Percentiles rank a stretch among this genome's conserved stretches.
Conservation (phyloP, 805 yeast genomes). For the Metschnikowia baotianmanensis region DNA sequence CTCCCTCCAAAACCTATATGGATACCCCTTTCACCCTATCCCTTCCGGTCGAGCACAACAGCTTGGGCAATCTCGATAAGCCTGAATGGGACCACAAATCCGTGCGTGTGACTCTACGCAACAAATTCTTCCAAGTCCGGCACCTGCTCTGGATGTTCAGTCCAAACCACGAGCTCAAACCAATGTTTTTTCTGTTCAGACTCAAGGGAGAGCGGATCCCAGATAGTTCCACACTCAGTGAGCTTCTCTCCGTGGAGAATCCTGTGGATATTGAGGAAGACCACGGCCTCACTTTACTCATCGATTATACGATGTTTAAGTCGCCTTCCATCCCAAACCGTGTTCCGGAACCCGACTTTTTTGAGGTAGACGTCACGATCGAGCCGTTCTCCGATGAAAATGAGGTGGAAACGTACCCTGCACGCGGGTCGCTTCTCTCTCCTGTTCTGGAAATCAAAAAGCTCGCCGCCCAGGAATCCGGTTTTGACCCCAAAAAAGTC, state of each 20-base stretch:
- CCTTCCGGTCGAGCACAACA: conserved; percentile 8
- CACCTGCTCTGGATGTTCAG: conserved; percentile 32
- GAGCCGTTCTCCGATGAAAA: conserved; percentile 5
- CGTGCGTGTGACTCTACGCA: conserved; percentile 25
- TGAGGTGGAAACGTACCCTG: conserved; percentile 6
- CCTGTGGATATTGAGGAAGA: neutral
- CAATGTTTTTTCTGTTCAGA: conserved; percentile 22
- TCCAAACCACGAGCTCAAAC: conserved; percentile 23
- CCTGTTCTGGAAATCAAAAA: conserved; percentile 22
- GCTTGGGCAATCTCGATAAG: too few species aligned
- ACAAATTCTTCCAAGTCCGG: conserved; percentile 23
- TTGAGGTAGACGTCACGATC: conserved; percentile 17
- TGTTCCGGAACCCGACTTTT: conserved; percentile 26
- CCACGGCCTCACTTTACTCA: conserved; percentile 16
- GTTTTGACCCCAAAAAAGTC: neutral
- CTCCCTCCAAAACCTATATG: too few species aligned
- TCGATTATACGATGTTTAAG: conserved; percentile 26
- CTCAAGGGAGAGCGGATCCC: conserved; percentile 11
- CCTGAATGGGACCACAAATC: neutral
- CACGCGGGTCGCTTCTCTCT: conserved; percentile 23
- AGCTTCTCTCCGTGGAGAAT: conserved; percentile 11
- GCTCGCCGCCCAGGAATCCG: conserved; percentile 15
- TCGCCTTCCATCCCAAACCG: conserved; percentile 22
- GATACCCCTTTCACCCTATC: conserved; percentile 10
- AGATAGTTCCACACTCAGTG: conserved; percentile 16